Percentiles rank a stretch among this genome's conserved stretches.
These are phyloP conservation scores for Fusarium sp. DNA, from an alignment of 2,329 filamentous ascomycete species.

Conservation along the genomic window DNA sequence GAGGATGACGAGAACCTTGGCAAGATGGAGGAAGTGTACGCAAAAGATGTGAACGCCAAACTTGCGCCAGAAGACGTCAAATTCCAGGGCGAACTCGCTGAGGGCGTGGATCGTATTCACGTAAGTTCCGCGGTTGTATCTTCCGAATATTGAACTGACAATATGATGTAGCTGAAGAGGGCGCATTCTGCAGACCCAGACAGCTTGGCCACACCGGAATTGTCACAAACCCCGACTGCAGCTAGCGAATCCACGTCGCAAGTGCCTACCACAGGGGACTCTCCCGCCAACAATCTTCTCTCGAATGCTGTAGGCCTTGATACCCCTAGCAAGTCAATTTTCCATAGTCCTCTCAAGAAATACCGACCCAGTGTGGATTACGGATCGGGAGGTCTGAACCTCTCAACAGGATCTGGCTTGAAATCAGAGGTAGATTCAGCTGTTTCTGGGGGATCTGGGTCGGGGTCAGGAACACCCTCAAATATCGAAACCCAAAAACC, in stretches of 20 bases:
- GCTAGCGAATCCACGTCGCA: conserved; percentile 53
- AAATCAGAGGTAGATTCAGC: conserved; percentile 48
- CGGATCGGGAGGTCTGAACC: conserved; percentile 36
- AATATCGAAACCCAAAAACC: conserved; percentile 33
- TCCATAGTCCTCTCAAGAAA: conserved; percentile 81
- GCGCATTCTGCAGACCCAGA: conserved; percentile 79
- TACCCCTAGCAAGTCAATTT: conserved; percentile 50
- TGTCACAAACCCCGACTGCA: conserved; percentile 52
- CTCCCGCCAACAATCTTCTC: conserved; percentile 20
- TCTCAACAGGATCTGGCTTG: conserved; percentile 43
- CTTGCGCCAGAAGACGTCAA: conserved; percentile 76
- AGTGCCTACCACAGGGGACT: conserved; percentile 18
- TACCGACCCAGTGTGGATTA: conserved; percentile 68
- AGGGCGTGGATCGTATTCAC: conserved; percentile 83
- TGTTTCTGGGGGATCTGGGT: conserved; percentile 37
- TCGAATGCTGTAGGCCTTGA: conserved; percentile 34
- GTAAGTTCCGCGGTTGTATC: conserved; percentile 56
- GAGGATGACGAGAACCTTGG: conserved; percentile 67
- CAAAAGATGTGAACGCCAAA: conserved; percentile 67
- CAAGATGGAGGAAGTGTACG: conserved; percentile 72
- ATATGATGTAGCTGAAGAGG: conserved; percentile 72
- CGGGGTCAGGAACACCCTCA: conserved; percentile 34
- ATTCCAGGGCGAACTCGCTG: conserved; percentile 78
- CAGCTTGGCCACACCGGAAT: conserved; percentile 49
- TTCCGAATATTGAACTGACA: conserved; percentile 9